Percentiles rank a stretch among this genome's conserved stretches.
Conservation (phyloP, 129 eudicot species). For the Glebionis coronaria region DNA sequence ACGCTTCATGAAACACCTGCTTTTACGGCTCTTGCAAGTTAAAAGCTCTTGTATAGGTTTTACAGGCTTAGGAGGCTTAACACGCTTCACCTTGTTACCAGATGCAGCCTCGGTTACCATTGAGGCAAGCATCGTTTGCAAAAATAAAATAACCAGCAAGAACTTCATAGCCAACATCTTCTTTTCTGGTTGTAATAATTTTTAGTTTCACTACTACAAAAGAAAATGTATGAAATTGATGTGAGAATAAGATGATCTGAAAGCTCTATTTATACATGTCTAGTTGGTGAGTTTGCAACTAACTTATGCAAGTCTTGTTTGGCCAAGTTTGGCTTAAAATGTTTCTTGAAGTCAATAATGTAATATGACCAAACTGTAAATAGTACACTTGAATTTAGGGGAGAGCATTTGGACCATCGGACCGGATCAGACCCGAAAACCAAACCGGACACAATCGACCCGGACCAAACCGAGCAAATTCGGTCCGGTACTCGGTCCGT, state of each 20-base stretch:
- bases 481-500: too few species aligned
- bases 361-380: constrained; percentile 18
- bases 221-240: constrained; percentile 15
- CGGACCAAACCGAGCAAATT: too few species aligned
- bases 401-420: too few species aligned
- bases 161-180: constrained; percentile 21
- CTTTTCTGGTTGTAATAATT: constrained; percentile 8
- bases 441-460: too few species aligned
- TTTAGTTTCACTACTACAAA: background rate
- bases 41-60: constrained; percentile 29
- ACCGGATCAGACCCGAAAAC: too few species aligned
- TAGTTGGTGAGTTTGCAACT: constrained; percentile 25
- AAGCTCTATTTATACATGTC: constrained; percentile 30
- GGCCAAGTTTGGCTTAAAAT: constrained; percentile 30
- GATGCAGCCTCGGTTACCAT: too few species aligned
- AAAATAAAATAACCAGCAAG: too few species aligned
- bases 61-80: constrained; percentile 29
- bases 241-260: too few species aligned
- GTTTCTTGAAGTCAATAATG: constrained; percentile 18
- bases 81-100: constrained; percentile 21
- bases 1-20: too few species aligned
- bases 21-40: constrained; percentile 33
- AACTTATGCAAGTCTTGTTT: constrained; percentile 17
- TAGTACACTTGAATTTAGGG: too few species aligned
- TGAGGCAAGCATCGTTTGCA: too few species aligned